These are phyloP conservation scores for Kluyveromyces nonfermentans DNA, from an alignment of 805 yeast species.

Conservation along the genomic window DNA sequence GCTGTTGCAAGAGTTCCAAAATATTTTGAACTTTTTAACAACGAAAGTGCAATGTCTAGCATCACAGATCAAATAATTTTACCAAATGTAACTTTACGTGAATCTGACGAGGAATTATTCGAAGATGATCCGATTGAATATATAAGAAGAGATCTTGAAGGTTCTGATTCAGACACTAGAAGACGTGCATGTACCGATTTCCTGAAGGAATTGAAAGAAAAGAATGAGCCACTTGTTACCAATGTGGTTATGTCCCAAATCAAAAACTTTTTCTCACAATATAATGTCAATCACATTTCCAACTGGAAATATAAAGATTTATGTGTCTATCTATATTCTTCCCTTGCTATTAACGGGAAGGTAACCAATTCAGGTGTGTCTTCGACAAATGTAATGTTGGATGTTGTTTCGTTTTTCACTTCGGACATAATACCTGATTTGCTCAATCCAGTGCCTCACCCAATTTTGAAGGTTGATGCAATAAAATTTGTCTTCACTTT, in stretches of 20 bases:
- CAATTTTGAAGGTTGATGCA: slow-evolving; percentile 84
- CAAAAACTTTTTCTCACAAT: slow-evolving; percentile 50
- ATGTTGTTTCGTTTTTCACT: slow-evolving; percentile 78
- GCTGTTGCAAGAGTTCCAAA: slow-evolving; percentile 65
- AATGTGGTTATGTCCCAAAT: slow-evolving; percentile 66
- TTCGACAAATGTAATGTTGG: slow-evolving; percentile 73
- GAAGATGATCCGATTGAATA: slow-evolving; percentile 96
- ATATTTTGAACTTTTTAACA: slow-evolving; percentile 56
- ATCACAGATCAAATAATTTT: slow-evolving; percentile 74
- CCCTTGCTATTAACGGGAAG: slow-evolving; percentile 86
- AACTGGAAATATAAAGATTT: slow-evolving; percentile 86
- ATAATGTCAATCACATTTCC: slow-evolving; percentile 31
- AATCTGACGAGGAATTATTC: slow-evolving; percentile 81
- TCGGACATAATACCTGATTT: slow-evolving; percentile 77
- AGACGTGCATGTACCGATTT: slow-evolving; percentile 91
- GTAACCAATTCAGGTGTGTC: slow-evolving; percentile 82
- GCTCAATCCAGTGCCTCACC: slow-evolving; percentile 46
- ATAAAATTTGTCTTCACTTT: slow-evolving; percentile 83
- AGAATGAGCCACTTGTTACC: slow-evolving; percentile 66
- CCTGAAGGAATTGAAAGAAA: slow-evolving; percentile 73
- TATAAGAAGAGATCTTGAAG: slow-evolving; percentile 89
- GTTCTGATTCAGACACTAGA: slow-evolving; percentile 87
- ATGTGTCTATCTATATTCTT: slow-evolving; percentile 75
- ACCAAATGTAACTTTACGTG: slow-evolving; percentile 82
- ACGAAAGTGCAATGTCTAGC: slow-evolving; percentile 56